These are phyloP conservation scores for Phytopythium sindhum DNA, from an alignment of 352 stramenopile genomes.

Conservation along the genomic window DNA sequence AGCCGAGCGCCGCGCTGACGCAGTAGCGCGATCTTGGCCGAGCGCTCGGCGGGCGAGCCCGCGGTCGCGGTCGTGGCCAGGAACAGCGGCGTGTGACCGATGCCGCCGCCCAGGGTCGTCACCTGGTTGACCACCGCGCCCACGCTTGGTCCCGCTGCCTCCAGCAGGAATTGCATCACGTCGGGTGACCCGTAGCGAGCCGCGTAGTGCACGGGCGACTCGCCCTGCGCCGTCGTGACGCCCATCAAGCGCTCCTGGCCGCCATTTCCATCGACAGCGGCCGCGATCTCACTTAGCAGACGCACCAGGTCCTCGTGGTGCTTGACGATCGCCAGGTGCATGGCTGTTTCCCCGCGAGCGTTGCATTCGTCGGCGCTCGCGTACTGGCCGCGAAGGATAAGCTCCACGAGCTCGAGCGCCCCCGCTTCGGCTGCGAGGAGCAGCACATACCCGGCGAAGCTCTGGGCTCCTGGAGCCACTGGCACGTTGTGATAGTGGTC, in stretches of 20 bases:
- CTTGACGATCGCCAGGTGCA: constrained; percentile 33
- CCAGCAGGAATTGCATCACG: constrained; percentile 18
- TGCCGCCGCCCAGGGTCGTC: background rate
- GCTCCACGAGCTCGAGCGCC: constrained; percentile 19
- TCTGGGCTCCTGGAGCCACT: constrained; percentile 1
- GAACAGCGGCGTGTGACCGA: constrained; percentile 5
- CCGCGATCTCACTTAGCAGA: constrained; percentile 5
- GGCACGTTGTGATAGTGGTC: background rate
- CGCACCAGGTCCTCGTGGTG: constrained; percentile 11
- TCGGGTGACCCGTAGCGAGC: constrained; percentile 20
- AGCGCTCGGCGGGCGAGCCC: constrained; percentile 1
- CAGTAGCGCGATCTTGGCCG: constrained; percentile 5
- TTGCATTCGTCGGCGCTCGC: constrained; percentile 24
- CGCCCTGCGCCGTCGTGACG: constrained; percentile 18
- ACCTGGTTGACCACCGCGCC: background rate
- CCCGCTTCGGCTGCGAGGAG: constrained; percentile 25
- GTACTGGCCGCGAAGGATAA: constrained; percentile 22
- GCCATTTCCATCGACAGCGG: background rate
- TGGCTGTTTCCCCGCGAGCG: constrained; percentile 23
- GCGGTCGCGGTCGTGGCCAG: constrained; percentile 2
- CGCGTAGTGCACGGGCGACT: constrained; percentile 29
- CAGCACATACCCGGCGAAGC: constrained; percentile 20
- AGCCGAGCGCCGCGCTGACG: constrained; percentile 13
- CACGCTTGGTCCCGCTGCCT: background rate
- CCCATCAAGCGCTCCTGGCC: background rate